Conservation (phyloP, 208 protist species). For the Kentomonas sorsogonicus region DNA sequence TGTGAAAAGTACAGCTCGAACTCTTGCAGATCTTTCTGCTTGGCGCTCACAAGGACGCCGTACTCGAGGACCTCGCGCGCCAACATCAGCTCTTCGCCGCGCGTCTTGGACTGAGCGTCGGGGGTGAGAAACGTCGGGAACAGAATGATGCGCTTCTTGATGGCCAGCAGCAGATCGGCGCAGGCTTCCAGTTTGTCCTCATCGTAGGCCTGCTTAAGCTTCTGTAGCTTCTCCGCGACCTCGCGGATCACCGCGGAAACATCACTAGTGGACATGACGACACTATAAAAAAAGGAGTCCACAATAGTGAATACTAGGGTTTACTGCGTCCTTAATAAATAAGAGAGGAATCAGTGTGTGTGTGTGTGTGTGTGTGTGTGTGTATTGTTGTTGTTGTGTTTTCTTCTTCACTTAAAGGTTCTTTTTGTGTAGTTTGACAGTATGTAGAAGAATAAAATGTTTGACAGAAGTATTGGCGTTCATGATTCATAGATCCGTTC, state of each 20-base stretch:
- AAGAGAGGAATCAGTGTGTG: background rate
- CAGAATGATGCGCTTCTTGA: slow-evolving; percentile 82
- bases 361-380: slow-evolving; percentile 10
- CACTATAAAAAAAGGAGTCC: too few relatives aligned
- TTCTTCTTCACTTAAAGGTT: too few relatives aligned
- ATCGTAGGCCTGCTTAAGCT: slow-evolving; percentile 74
- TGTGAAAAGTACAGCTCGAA: slow-evolving; percentile 87
- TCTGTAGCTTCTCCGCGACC: slow-evolving; percentile 60
- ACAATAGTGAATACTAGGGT: background rate
- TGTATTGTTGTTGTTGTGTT: slow-evolving; percentile 2
- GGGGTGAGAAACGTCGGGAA: slow-evolving; percentile 87
- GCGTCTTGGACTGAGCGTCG: slow-evolving; percentile 50
- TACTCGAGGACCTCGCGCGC: slow-evolving; percentile 83
- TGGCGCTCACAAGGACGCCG: slow-evolving; percentile 71
- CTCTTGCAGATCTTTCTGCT: slow-evolving; percentile 61
- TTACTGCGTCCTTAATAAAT: background rate
- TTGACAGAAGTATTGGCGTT: too few relatives aligned
- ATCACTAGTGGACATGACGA: slow-evolving; percentile 20
- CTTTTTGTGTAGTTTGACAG: background rate
- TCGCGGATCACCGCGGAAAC: slow-evolving; percentile 60
- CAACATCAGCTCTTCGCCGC: slow-evolving; percentile 75
- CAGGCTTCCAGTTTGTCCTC: slow-evolving; percentile 46
- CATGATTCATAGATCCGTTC: too few relatives aligned
- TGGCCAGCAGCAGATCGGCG: slow-evolving; percentile 34
- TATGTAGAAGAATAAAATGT: slow-evolving; percentile 10